Percentiles rank a stretch among this genome's conserved stretches.
Evolutionary conservation across 345 rosid species (phyloP).

Genomic region (Hypericum androsaemum): DNA sequence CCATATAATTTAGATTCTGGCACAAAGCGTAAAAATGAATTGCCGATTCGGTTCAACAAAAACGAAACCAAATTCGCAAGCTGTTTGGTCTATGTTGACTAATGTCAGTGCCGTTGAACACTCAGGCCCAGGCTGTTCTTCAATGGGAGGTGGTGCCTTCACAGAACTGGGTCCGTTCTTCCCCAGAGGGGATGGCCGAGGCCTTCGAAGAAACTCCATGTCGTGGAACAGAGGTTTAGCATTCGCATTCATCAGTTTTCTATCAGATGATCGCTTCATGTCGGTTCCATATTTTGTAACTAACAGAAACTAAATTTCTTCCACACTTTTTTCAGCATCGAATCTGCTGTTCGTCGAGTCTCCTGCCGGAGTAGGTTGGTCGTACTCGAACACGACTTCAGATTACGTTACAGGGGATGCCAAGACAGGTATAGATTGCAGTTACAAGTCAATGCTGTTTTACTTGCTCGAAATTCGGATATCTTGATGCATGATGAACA

Average conservation of each 20-base stretch:
- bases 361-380: too few species aligned
- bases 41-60: too few species aligned
- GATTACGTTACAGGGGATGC: conserved; percentile 71
- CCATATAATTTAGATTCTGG: too few species aligned
- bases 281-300: neutral
- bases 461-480: too few species aligned
- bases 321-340: conserved; percentile 52
- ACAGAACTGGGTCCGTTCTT: conserved; percentile 93
- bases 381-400: too few species aligned
- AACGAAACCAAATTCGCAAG: too few species aligned
- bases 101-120: too few species aligned
- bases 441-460: neutral
- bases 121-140: conserved; percentile 93
- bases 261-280: neutral
- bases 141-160: conserved; percentile 91
- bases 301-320: too few species aligned
- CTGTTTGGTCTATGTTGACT: too few species aligned
- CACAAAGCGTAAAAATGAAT: too few species aligned
- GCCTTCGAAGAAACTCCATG: conserved; percentile 67
- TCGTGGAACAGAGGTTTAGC: conserved; percentile 82
- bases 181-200: too few species aligned
- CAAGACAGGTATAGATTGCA: conserved; percentile 37
- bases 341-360: conserved; percentile 89
- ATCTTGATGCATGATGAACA: too few species aligned
- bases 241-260: neutral